Evolutionary conservation across 805 yeast species (phyloP).

Genomic region (Wickerhamiella lipophila): DNA sequence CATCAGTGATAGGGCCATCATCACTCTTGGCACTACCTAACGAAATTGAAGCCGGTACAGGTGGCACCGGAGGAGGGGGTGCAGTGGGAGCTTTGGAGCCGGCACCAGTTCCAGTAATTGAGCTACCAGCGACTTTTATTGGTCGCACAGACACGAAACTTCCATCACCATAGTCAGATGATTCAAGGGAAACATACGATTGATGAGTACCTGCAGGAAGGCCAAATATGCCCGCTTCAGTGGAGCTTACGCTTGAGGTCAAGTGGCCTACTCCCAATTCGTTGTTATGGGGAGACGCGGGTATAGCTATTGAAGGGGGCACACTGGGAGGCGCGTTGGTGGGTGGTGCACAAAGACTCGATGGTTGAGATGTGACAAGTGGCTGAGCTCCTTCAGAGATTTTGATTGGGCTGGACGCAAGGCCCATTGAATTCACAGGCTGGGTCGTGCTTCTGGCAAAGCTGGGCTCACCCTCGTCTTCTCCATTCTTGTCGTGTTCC

Average conservation of each 20-base stretch:
- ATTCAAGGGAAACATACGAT: not conserved
- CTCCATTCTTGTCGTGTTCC: not conserved
- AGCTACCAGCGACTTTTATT: not conserved
- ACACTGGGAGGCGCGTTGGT: not conserved
- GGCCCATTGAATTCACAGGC: not conserved
- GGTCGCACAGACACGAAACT: not conserved
- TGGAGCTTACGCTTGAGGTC: not conserved
- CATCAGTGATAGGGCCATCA: not conserved
- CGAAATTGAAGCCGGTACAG: not conserved
- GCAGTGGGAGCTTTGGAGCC: not conserved
- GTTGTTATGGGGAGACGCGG: not conserved
- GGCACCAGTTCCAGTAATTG: not conserved
- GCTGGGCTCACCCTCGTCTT: not conserved
- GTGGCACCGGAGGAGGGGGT: conserved; percentile 2
- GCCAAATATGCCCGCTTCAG: not conserved
- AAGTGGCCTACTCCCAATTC: not conserved
- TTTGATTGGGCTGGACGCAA: not conserved
- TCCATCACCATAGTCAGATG: conserved; percentile 4
- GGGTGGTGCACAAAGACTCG: not conserved
- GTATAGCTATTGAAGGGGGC: not conserved
- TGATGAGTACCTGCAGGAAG: not conserved
- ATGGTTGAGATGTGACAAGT: not conserved
- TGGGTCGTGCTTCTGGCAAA: not conserved
- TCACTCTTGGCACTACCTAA: not conserved
- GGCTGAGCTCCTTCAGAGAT: not conserved